Percentiles rank a stretch among this genome's conserved stretches.
phyloP scores from a whole-genome alignment of 2,329 filamentous ascomycete species.

The Cordyceps tenuipes region DNA sequence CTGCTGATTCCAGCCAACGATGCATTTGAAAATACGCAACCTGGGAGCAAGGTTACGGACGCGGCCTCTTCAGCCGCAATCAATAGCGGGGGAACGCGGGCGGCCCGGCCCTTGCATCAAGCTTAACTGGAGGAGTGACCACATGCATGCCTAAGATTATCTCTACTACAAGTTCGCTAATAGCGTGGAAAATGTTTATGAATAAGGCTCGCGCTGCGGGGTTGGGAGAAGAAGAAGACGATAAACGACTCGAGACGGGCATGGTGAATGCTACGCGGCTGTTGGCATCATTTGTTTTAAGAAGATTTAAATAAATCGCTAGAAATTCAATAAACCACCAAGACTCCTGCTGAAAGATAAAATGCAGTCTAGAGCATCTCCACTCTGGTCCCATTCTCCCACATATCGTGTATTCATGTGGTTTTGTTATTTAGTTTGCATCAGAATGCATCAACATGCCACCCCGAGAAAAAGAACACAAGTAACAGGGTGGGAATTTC shows the following conservation, averaged over 20 bases:
- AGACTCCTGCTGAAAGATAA: slow-evolving; percentile 4
- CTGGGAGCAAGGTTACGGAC: background rate
- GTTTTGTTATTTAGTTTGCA: background rate
- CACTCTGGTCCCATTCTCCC: background rate
- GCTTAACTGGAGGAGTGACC: no score
- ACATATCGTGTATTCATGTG: background rate
- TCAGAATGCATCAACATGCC: background rate
- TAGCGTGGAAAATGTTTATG: background rate
- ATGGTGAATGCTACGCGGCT: no score
- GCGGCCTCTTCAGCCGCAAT: slow-evolving; percentile 7
- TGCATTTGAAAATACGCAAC: background rate
- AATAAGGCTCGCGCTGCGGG: background rate
- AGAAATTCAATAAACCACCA: slow-evolving; percentile 4
- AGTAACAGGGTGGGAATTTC: background rate
- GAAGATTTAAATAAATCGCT: slow-evolving; percentile 1
- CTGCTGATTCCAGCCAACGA: background rate
- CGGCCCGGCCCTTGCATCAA: background rate
- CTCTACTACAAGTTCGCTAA: no score
- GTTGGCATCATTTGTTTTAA: background rate
- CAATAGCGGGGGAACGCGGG: background rate
- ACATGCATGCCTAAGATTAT: background rate
- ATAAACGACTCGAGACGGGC: no score
- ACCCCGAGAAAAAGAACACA: background rate
- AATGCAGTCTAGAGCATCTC: background rate
- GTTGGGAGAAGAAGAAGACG: background rate